Percentiles rank a stretch among this genome's conserved stretches.
These are phyloP conservation scores for Sphaerobolus stellatus DNA, from an alignment of 1,284 basidiomycete species.

Conservation along the genomic window DNA sequence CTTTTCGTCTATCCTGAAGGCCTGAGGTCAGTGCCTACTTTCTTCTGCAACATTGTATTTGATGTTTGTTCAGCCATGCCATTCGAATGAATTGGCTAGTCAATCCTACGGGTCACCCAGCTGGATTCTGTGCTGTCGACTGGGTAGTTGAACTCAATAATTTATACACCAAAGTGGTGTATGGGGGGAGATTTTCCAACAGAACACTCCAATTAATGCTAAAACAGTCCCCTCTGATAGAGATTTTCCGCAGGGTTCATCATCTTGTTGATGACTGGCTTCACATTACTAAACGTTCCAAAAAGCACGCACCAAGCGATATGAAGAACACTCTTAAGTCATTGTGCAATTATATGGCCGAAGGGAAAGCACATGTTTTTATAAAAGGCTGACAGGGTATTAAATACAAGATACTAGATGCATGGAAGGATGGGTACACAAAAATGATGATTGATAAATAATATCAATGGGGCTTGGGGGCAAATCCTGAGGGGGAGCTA, in stretches of 20 bases:
- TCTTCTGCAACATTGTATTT: not conserved
- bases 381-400: too few relatives aligned
- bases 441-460: too few relatives aligned
- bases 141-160: not conserved
- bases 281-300: not conserved
- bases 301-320: not conserved
- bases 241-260: not conserved
- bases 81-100: not conserved
- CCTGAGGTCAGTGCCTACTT: not conserved
- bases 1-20: not conserved
- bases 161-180: not conserved
- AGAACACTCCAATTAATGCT: not conserved
- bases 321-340: not conserved
- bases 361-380: too few relatives aligned
- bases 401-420: too few relatives aligned
- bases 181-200: not conserved
- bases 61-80: not conserved
- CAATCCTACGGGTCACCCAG: not conserved
- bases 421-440: too few relatives aligned
- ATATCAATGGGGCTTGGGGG: too few relatives aligned
- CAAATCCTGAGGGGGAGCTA: too few relatives aligned
- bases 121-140: not conserved
- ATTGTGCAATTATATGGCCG: too few relatives aligned
- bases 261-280: not conserved
- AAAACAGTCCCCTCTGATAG: not conserved